These are phyloP conservation scores for Tuber melanosporum DNA, from an alignment of 495 filamentous ascomycete species.

Conservation along the genomic window DNA sequence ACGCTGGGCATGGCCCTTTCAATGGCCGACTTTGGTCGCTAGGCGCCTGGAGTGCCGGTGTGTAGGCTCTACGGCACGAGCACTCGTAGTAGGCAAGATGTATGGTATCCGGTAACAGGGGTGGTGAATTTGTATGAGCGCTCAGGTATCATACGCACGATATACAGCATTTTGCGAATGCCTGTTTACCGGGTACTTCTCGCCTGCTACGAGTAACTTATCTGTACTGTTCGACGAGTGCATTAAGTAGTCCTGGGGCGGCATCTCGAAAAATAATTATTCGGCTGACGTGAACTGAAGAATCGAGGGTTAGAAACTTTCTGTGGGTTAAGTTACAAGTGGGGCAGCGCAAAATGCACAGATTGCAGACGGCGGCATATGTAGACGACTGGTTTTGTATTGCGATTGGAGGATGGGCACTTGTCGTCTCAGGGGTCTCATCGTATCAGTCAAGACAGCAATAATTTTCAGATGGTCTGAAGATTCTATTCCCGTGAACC, in stretches of 20 bases:
- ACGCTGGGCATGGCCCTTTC: slow-evolving; percentile 10
- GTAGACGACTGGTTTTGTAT: slow-evolving; percentile 8
- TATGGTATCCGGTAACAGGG: too few species aligned
- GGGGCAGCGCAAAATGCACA: slow-evolving; percentile 16
- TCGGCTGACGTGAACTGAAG: not conserved
- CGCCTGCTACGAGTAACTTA: too few species aligned
- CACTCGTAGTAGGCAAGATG: not conserved
- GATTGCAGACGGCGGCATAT: slow-evolving; percentile 15
- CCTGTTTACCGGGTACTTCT: too few species aligned
- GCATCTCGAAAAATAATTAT: not conserved
- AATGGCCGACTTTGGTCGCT: slow-evolving; percentile 16
- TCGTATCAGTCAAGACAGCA: slow-evolving; percentile 14
- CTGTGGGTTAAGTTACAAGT: slow-evolving; percentile 4
- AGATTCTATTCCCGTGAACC: not conserved
- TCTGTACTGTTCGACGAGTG: not conserved
- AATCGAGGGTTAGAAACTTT: not conserved
- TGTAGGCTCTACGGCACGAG: not conserved
- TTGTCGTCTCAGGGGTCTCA: slow-evolving; percentile 19
- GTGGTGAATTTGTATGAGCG: too few species aligned
- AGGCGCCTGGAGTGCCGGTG: not conserved
- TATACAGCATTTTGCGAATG: too few species aligned
- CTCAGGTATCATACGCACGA: too few species aligned
- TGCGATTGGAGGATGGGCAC: slow-evolving; percentile 15
- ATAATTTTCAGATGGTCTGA: not conserved
- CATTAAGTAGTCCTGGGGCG: not conserved